Base-by-base conservation (phyloP, 768 basidiomycete genomes). In the Tulasnella sp. region DNA sequence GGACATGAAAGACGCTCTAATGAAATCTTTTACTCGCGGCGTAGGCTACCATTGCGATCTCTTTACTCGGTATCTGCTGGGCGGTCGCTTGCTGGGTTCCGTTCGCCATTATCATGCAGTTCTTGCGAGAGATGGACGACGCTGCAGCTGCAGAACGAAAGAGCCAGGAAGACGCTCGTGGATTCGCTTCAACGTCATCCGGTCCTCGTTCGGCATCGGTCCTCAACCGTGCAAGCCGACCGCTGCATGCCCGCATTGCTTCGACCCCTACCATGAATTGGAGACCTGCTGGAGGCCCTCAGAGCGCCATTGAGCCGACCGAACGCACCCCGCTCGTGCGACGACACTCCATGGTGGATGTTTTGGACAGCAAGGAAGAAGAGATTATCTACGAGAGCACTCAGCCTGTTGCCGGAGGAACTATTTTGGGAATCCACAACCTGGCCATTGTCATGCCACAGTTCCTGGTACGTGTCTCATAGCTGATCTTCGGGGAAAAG, bases 61-160 rank as follows among this genome's bases (percentile, higher is more conserved):
- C 90, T 72, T 81, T 96, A 72, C 89, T 97, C 31, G 96, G 96
- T 58, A 91, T 97, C 45, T 96, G 92, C 82, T 98, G 96, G 96
- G 93, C 95, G 12, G 93, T 97, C 52, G 94, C 96, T n/a, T 94
- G 93, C 84, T 97, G 96, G 96, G 93, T 94, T 19, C 96, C 96
- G 2, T 97, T 97, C 79, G 93, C 96, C 25, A 95, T 97, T 80
- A 94, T 98, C 83, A 98, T 98, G 96, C 78, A 94, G 91, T 87
- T 91, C 78, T 84, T 95, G 77, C 93, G 93, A 84, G 93, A 93
- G 80, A 86, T 91, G 78, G 84, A 88, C 36, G 84, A 87, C 67
- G 77, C 76, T n/a, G 77, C 81, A 31, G 78, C 54, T 14, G 52
- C 69, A 19, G 77, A 76, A 75, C 78, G 78, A 5, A 42, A 54